A percentile compares a stretch with the other conserved stretches of the same genome.
Evolutionary conservation across 345 rosid genomes (phyloP).

Genomic region (Aurinia saxatilis): DNA sequence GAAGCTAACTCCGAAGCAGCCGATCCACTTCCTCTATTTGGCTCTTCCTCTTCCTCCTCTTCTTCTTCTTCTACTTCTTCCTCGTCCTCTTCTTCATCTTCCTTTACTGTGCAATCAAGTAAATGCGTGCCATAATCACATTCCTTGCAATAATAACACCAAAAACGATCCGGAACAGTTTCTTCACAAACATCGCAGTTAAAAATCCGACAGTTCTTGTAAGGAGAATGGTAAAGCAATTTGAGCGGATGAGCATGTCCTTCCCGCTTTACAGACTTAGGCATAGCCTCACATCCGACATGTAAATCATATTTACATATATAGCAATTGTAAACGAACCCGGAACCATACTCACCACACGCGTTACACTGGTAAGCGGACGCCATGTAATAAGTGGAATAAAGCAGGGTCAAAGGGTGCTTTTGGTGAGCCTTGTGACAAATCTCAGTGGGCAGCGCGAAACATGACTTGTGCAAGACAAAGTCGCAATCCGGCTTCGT

Average conservation of each 20-base stretch:
- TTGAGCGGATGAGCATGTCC: slow-evolving; percentile 12
- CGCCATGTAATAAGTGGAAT: slow-evolving; percentile 14
- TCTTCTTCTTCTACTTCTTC: not conserved
- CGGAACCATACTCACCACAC: slow-evolving; percentile 23
- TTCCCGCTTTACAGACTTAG: slow-evolving; percentile 19
- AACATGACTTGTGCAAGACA: slow-evolving; percentile 29
- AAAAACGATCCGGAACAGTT: slow-evolving; percentile 6
- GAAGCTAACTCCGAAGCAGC: slow-evolving; percentile 26
- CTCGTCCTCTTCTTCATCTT: slow-evolving; percentile 12
- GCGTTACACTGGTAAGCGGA: slow-evolving; percentile 12
- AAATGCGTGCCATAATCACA: slow-evolving; percentile 27
- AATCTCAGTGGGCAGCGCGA: slow-evolving; percentile 18
- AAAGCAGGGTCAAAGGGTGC: slow-evolving; percentile 20
- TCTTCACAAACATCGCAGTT: slow-evolving; percentile 15
- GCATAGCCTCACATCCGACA: slow-evolving; percentile 18
- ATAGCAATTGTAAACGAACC: slow-evolving; percentile 20
- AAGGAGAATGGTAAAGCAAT: slow-evolving; percentile 18
- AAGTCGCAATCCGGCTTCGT: slow-evolving; percentile 25
- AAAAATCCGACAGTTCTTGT: not conserved
- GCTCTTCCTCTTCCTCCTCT: too few species aligned
- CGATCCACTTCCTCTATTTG: too few species aligned
- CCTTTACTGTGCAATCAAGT: slow-evolving; percentile 11
- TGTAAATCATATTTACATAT: slow-evolving; percentile 16
- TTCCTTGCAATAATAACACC: slow-evolving; percentile 26
- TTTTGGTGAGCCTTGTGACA: slow-evolving; percentile 23